These are phyloP conservation scores for Boletellus ananiceps DNA, from an alignment of 768 basidiomycete species.

Conservation along the genomic window DNA sequence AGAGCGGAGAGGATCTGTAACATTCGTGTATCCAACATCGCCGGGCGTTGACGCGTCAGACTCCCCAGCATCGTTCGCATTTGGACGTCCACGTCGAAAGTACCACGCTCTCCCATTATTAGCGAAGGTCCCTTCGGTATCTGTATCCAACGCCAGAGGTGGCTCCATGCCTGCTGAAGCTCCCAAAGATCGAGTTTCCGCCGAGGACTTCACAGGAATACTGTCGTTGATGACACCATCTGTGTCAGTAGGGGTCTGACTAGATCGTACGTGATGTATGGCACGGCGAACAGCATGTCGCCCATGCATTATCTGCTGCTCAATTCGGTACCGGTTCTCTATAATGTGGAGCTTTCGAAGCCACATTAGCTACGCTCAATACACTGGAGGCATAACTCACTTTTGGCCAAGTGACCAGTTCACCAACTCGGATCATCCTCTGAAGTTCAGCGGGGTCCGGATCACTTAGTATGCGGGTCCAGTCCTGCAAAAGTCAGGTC, in stretches of 20 bases:
- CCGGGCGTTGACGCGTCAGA: constrained; percentile 34
- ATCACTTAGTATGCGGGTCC: constrained; percentile 79
- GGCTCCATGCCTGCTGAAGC: constrained; percentile 39
- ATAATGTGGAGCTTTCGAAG: constrained; percentile 82
- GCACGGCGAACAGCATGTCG: constrained; percentile 64
- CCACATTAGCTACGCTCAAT: constrained; percentile 8
- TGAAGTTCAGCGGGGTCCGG: constrained; percentile 76
- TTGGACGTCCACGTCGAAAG: constrained; percentile 45
- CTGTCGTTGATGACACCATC: constrained; percentile 23
- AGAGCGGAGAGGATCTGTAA: constrained; percentile 38
- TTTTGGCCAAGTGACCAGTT: constrained; percentile 96
- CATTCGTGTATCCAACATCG: constrained; percentile 23
- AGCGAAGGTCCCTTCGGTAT: constrained; percentile 68
- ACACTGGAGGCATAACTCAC: constrained; percentile 36
- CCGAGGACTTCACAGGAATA: constrained; percentile 19
- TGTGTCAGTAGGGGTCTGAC: constrained; percentile 19
- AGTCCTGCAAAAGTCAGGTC: constrained; percentile 51
- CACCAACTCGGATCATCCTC: constrained; percentile 83
- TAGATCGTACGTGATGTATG: constrained; percentile 36
- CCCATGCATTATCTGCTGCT: constrained; percentile 78
- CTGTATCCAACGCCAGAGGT: constrained; percentile 73
- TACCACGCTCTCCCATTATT: constrained; percentile 49
- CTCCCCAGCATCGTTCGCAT: constrained; percentile 18
- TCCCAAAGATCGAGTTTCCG: constrained; percentile 15
- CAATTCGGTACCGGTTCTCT: constrained; percentile 80